Conservation (phyloP, 179 eudicot genomes). For the Amaranthus tricolor region DNA sequence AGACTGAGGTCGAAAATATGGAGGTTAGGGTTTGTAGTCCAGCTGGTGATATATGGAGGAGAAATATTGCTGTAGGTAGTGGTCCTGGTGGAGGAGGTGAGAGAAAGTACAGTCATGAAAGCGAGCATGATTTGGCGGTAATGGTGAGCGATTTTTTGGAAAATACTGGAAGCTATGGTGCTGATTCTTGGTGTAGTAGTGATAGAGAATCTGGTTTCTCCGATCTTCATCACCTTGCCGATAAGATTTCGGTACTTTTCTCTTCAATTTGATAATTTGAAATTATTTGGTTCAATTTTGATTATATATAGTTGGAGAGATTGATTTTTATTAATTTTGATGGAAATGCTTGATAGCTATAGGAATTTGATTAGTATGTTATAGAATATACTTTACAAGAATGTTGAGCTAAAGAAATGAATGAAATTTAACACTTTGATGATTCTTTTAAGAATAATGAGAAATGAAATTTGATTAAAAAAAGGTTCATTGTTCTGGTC, state of each 20-base stretch:
- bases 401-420: too few relatives aligned
- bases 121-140: constrained; percentile 79
- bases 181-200: constrained; percentile 66
- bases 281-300: background rate
- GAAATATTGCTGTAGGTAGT: background rate
- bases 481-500: too few relatives aligned
- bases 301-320: too few relatives aligned
- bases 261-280: background rate
- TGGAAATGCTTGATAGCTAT: background rate
- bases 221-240: constrained; percentile 64
- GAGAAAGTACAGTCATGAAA: constrained; percentile 50
- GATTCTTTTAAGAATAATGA: too few relatives aligned
- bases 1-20: constrained; percentile 35
- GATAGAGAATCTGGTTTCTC: constrained; percentile 74
- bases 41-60: constrained; percentile 6
- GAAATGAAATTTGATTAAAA: too few relatives aligned
- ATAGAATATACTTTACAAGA: too few relatives aligned
- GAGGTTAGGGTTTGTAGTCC: constrained; percentile 48
- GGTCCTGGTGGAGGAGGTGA: constrained; percentile 23
- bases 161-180: constrained; percentile 53
- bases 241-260: constrained; percentile 57
- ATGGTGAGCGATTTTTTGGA: constrained; percentile 90
- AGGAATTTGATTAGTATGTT: too few relatives aligned
- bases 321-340: constrained; percentile 1
- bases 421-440: too few relatives aligned